Percentiles rank a stretch among this genome's conserved stretches.
These are phyloP conservation scores for Penicillium coprophilum DNA, from an alignment of 495 filamentous ascomycete species.

Conservation along the genomic window DNA sequence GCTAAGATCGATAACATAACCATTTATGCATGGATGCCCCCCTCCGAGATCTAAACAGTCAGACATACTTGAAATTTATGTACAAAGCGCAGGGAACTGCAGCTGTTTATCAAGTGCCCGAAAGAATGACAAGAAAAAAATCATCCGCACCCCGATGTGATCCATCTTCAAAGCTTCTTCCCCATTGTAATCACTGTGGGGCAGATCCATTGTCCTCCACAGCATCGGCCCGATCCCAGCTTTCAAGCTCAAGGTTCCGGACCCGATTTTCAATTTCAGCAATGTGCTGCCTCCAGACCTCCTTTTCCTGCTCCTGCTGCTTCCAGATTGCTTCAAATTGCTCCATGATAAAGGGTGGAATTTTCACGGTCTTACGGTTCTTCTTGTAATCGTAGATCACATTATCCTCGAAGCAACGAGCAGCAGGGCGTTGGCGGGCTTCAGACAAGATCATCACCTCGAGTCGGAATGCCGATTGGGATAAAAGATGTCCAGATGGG, in stretches of 20 bases:
- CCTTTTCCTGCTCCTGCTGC: slow-evolving; percentile 63
- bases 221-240: slow-evolving; percentile 71
- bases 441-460: slow-evolving; percentile 74
- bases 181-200: slow-evolving; percentile 15
- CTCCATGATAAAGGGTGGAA: slow-evolving; percentile 66
- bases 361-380: slow-evolving; percentile 46
- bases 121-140: neutral
- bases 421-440: slow-evolving; percentile 71
- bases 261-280: slow-evolving; percentile 55
- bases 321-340: slow-evolving; percentile 64
- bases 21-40: no score
- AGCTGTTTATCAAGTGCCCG: no score
- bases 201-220: slow-evolving; percentile 68
- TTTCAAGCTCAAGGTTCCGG: slow-evolving; percentile 62
- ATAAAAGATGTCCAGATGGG: slow-evolving; percentile 39
- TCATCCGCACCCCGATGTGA: neutral
- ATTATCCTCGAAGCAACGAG: slow-evolving; percentile 76
- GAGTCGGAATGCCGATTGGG: slow-evolving; percentile 54
- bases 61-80: neutral
- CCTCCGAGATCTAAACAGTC: neutral
- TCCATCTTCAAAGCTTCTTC: neutral
- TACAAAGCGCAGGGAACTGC: slow-evolving; percentile 3
- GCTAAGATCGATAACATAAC: neutral
- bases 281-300: slow-evolving; percentile 48
- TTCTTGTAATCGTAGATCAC: slow-evolving; percentile 80